Conservation (phyloP, 257 asterid species). For the Penstemon eatonii region DNA sequence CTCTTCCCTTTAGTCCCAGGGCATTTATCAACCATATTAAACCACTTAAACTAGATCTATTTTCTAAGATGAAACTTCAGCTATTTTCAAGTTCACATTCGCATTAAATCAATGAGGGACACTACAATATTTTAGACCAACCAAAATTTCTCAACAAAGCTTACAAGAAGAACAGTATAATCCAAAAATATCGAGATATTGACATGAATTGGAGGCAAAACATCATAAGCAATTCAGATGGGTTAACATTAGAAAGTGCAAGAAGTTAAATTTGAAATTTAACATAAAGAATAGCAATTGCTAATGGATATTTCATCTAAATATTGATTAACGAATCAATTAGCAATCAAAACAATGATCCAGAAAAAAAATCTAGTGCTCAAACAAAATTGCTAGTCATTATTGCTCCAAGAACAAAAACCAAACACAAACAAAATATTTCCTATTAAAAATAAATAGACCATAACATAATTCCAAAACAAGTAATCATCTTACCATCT, state of each 20-base stretch:
- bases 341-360: constrained; percentile 10
- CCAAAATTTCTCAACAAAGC: constrained; percentile 15
- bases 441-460: constrained; percentile 19
- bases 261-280: not conserved
- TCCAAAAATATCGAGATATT: constrained; percentile 8
- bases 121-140: not conserved
- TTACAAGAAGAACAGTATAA: constrained; percentile 5
- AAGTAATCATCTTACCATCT: constrained; percentile 64
- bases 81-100: not conserved
- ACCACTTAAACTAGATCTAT: not conserved
- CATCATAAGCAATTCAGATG: constrained; percentile 15
- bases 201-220: constrained; percentile 17
- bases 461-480: not conserved
- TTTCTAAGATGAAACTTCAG: constrained; percentile 8
- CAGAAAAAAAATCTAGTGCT: not conserved
- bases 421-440: constrained; percentile 20
- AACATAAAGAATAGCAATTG: constrained; percentile 1
- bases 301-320: constrained; percentile 8
- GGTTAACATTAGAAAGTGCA: constrained; percentile 14
- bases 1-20: not conserved
- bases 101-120: not conserved
- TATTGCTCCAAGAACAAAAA: constrained; percentile 18
- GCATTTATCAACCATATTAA: constrained; percentile 4
- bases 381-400: constrained; percentile 2
- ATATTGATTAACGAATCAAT: not conserved